Evolutionary conservation across 2,329 filamentous ascomycete species (phyloP), one percentile per base, ranked within the genome.

Genomic region (Penicillium olsonii): DNA sequence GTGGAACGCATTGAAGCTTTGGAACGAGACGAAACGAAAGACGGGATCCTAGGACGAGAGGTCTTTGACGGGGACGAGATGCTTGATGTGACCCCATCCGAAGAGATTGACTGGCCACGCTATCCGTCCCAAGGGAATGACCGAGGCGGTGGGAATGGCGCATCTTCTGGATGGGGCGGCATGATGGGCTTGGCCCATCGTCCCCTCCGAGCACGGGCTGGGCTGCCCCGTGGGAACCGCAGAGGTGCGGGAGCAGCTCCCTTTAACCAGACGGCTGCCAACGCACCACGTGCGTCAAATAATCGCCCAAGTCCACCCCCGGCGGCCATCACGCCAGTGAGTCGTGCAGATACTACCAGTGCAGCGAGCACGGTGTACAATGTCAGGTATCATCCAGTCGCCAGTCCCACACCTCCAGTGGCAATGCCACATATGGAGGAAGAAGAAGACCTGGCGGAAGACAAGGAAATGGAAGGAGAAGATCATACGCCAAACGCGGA

Each of bases 1-100:
- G 92, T 96, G 3, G 92, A 96, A 70, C 83, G 92, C 20, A 96
- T 96, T 41, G 92, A 96, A 68, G 90, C 91, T 0, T 72, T 96
- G 53, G 92, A 96, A 74, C 84, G 92, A 59, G 91, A 96, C 68
- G 91, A 96, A 68, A 90, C 92, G 71, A 95, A 95, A 71, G 91
- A 95, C 61, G 92, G 92, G 0, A 95, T 96, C 47, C 74, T 96
- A 1, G 92, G 92, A 3, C 80, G 92, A 55, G 92, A 96, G 65
- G 85, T 96, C 0, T 96, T 95, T 64, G 92, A 96, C 60, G 92
- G 91, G 3, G 92, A 96, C 62, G 92, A 96, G 66, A 95, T 94
- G 86, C 78, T 95, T 31, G 88, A 92, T 45, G 75, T 81, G 37
- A 84, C 79, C 4, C 79, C 82, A 4, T 81, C 79, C 2, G 77